Conservation (phyloP, 768 basidiomycete genomes). For the Atractiella rhizophila region DNA sequence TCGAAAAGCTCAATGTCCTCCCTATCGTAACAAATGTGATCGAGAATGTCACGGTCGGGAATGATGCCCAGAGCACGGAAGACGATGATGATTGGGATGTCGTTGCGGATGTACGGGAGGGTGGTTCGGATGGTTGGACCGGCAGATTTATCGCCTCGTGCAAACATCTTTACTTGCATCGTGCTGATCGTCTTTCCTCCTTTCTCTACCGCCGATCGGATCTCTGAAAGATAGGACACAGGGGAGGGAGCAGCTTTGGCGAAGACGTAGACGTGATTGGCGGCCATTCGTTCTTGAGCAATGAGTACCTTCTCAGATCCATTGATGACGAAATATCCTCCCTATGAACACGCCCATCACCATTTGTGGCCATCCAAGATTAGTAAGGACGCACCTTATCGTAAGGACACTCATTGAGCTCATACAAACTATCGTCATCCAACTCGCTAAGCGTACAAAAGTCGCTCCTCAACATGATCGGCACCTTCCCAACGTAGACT, state of each 20-base stretch:
- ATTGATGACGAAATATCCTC: conserved; percentile 98
- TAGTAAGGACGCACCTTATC: conserved; percentile 31
- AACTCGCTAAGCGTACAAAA: conserved; percentile 75
- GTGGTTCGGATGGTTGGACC: conserved; percentile 78
- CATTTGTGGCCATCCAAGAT: background rate
- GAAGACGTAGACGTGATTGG: conserved; percentile 97
- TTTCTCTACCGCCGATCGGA: conserved; percentile 88
- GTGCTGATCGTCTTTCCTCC: conserved; percentile 94
- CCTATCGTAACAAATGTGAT: conserved; percentile 95
- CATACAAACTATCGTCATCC: conserved; percentile 53
- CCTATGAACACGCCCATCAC: conserved; percentile 24
- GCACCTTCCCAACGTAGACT: conserved; percentile 89
- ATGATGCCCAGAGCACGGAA: conserved; percentile 94
- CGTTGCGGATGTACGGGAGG: conserved; percentile 91
- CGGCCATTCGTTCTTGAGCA: conserved; percentile 97
- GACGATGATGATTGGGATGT: conserved; percentile 96
- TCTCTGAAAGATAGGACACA: conserved; percentile 83
- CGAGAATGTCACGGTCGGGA: conserved; percentile 87
- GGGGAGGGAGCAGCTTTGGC: conserved; percentile 92
- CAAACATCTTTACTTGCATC: conserved; percentile 89
- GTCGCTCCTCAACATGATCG: conserved; percentile 86
- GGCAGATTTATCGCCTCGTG: conserved; percentile 1
- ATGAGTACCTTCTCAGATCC: conserved; percentile 99
- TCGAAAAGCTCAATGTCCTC: conserved; percentile 89
- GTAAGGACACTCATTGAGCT: conserved; percentile 91